phyloP scores from a whole-genome alignment of 2,329 filamentous ascomycete genomes.

The Fusarium xylarioides region DNA sequence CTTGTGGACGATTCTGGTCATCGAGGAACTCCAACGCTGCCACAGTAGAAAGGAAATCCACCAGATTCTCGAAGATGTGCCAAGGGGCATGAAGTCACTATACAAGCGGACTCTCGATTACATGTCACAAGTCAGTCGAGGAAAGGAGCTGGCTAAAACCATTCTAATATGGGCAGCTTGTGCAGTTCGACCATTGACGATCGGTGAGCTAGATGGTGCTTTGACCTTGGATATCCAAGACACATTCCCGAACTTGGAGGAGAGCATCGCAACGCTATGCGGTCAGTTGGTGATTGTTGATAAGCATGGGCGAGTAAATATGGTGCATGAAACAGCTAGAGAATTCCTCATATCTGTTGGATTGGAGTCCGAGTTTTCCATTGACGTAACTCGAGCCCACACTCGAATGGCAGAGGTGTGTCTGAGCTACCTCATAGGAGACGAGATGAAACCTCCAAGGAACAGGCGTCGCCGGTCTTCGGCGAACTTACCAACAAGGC shows the following conservation, averaged over 20 bases:
- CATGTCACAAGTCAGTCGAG: slow-evolving; percentile 42
- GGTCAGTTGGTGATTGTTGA: slow-evolving; percentile 51
- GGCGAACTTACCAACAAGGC: slow-evolving; percentile 13
- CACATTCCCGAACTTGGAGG: slow-evolving; percentile 40
- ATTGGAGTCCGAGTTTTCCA: slow-evolving; percentile 44
- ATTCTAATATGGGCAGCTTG: slow-evolving; percentile 51
- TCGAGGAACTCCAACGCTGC: slow-evolving; percentile 43
- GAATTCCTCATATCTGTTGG: slow-evolving; percentile 41
- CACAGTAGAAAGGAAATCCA: slow-evolving; percentile 45
- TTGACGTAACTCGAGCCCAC: slow-evolving; percentile 43
- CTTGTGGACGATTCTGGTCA: slow-evolving; percentile 48
- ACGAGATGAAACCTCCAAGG: slow-evolving; percentile 48
- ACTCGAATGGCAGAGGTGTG: slow-evolving; percentile 47
- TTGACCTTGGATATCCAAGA: slow-evolving; percentile 48
- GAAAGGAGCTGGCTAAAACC: slow-evolving; percentile 46
- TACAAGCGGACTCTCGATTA: slow-evolving; percentile 46
- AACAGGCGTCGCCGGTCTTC: slow-evolving; percentile 24
- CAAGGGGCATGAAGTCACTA: slow-evolving; percentile 47
- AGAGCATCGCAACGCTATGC: slow-evolving; percentile 44
- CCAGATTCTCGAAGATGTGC: slow-evolving; percentile 43
- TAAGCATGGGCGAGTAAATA: slow-evolving; percentile 43
- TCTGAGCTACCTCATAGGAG: slow-evolving; percentile 46
- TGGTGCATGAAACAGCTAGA: slow-evolving; percentile 52
- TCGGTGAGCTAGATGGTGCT: slow-evolving; percentile 47
- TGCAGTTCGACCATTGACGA: slow-evolving; percentile 46